Percentiles rank a stretch among this genome's conserved stretches.
These are phyloP conservation scores for Casuarina equisetifolia DNA, from an alignment of 306 rosid species.

Conservation along the genomic window DNA sequence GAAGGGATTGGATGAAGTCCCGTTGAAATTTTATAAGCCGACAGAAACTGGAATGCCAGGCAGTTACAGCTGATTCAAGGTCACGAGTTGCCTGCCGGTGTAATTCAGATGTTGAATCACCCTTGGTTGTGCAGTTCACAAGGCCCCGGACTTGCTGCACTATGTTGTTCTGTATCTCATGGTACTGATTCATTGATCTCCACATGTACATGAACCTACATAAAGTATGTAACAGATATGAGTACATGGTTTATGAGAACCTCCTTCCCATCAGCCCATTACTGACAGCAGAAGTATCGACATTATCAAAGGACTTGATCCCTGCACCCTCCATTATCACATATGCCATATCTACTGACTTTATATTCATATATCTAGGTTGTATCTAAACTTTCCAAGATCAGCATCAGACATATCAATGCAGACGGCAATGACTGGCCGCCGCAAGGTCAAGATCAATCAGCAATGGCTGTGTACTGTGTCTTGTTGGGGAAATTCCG, in stretches of 20 bases:
- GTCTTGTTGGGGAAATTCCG: neutral
- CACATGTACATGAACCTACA: constrained; percentile 98
- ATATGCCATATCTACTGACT: neutral
- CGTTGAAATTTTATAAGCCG: constrained; percentile 84
- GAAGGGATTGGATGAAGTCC: constrained; percentile 69
- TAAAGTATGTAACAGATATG: constrained; percentile 28
- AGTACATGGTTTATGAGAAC: constrained; percentile 11
- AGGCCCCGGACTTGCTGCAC: constrained; percentile 98
- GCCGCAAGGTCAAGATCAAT: neutral
- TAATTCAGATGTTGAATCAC: constrained; percentile 77
- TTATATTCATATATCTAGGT: neutral
- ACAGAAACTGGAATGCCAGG: constrained; percentile 92
- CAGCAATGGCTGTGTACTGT: neutral
- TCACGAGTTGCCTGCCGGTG: constrained; percentile 97
- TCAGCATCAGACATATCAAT: neutral
- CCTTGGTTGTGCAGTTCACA: constrained; percentile 62
- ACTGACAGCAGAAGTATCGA: neutral
- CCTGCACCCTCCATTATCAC: neutral
- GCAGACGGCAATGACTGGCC: neutral
- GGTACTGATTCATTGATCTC: constrained; percentile 89
- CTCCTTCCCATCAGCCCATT: neutral
- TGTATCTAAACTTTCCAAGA: neutral
- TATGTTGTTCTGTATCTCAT: constrained; percentile 82
- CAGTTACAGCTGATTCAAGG: constrained; percentile 82
- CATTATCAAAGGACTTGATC: neutral